Evolutionary conservation across 306 rosid genomes (phyloP).

Genomic region (Medicago lupulina): DNA sequence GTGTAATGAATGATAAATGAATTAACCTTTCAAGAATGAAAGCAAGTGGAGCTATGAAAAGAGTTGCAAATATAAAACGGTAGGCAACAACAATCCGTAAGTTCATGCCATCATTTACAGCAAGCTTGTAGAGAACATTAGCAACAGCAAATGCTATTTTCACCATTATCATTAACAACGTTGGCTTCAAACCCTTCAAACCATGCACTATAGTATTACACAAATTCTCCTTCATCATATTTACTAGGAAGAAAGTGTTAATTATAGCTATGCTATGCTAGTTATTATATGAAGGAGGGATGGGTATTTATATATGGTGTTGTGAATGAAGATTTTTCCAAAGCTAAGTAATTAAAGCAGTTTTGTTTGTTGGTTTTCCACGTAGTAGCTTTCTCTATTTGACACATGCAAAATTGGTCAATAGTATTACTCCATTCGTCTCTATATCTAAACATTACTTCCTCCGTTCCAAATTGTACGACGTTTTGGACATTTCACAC

Average conservation of each 20-base stretch:
- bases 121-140: constrained; percentile 68
- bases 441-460: too few species aligned
- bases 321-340: constrained; percentile 18
- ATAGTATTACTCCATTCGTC: too few species aligned
- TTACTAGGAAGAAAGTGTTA: too few species aligned
- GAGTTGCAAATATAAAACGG: constrained; percentile 67
- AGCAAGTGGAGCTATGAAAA: constrained; percentile 65
- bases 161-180: constrained; percentile 55
- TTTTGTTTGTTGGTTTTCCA: too few species aligned
- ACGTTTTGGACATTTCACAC: too few species aligned
- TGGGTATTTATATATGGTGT: background rate
- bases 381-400: background rate
- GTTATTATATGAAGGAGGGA: background rate
- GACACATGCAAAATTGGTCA: constrained; percentile 33
- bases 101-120: constrained; percentile 69
- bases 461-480: too few species aligned
- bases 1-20: too few species aligned
- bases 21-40: constrained; percentile 58
- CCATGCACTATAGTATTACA: too few species aligned
- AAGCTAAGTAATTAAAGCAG: background rate
- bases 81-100: constrained; percentile 62
- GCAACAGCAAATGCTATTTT: constrained; percentile 58
- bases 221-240: too few species aligned
- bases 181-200: constrained; percentile 49
- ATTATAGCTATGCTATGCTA: too few species aligned